Conservation (phyloP, 345 rosid species). For the Erysimum cheiranthoides region DNA sequence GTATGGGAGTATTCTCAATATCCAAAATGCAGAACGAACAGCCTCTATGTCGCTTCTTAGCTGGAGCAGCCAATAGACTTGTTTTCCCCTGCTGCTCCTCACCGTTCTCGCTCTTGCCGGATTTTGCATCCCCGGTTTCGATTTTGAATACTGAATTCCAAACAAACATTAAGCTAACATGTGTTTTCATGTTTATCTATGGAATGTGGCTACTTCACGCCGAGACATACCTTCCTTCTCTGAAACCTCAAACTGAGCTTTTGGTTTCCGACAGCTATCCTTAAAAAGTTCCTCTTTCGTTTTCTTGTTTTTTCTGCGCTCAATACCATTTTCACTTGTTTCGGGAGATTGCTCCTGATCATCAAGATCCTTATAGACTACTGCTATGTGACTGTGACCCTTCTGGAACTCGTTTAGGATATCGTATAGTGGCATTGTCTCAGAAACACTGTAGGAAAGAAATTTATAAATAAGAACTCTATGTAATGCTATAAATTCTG, state of each 20-base stretch:
- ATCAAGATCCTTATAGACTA: conserved; percentile 76
- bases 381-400: conserved; percentile 97
- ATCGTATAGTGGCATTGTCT: conserved; percentile 85
- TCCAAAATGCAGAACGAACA: conserved; percentile 93
- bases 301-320: conserved; percentile 43
- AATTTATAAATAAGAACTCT: not conserved
- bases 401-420: conserved; percentile 95
- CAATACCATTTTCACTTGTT: conserved; percentile 49
- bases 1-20: conserved; percentile 70
- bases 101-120: conserved; percentile 50
- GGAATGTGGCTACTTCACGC: conserved; percentile 1
- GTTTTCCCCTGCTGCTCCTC: conserved; percentile 55
- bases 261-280: conserved; percentile 65
- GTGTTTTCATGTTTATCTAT: conserved; percentile 12
- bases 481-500: not conserved
- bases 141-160: conserved; percentile 44
- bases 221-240: conserved; percentile 54
- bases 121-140: conserved; percentile 48
- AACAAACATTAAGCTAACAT: not conserved
- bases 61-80: conserved; percentile 62
- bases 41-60: conserved; percentile 86
- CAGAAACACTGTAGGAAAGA: conserved; percentile 65
- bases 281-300: conserved; percentile 50
- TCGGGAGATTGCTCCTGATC: conserved; percentile 47
- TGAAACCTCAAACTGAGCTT: conserved; percentile 48